phyloP scores from a whole-genome alignment of 2,329 filamentous ascomycete species.

The Cladorrhinum sp. region DNA sequence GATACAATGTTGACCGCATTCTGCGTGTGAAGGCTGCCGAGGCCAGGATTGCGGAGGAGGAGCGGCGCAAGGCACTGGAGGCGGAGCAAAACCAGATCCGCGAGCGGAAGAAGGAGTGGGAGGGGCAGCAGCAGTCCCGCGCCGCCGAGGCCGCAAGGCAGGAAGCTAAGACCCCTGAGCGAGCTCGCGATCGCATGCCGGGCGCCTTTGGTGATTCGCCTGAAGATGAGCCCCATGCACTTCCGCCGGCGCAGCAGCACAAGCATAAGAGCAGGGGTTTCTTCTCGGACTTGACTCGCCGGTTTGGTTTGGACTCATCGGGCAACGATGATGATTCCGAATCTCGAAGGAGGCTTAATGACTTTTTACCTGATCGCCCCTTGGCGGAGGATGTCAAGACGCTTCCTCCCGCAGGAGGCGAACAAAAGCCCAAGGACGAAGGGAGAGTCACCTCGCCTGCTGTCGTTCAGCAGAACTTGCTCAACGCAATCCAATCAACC shows the following conservation, averaged over 20 bases:
- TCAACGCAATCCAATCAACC: slow-evolving; percentile 75
- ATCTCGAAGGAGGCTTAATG: slow-evolving; percentile 42
- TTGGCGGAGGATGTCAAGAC: slow-evolving; percentile 1
- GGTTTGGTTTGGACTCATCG: slow-evolving; percentile 61
- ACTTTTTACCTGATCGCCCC: slow-evolving; percentile 40
- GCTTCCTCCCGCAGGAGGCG: neutral
- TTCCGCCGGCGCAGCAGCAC: slow-evolving; percentile 34
- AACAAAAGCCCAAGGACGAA: slow-evolving; percentile 36
- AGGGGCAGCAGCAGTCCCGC: slow-evolving; percentile 45
- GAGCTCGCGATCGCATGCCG: slow-evolving; percentile 56
- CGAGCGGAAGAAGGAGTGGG: slow-evolving; percentile 49
- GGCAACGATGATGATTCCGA: slow-evolving; percentile 34
- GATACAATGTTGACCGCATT: slow-evolving; percentile 96
- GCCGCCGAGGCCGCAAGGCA: slow-evolving; percentile 39
- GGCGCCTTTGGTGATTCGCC: slow-evolving; percentile 70
- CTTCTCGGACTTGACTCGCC: slow-evolving; percentile 65
- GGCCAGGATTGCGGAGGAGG: slow-evolving; percentile 79
- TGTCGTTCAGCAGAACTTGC: slow-evolving; percentile 65
- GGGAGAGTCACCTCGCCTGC: slow-evolving; percentile 58
- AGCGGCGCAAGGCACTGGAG: slow-evolving; percentile 70
- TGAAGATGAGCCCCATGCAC: slow-evolving; percentile 39
- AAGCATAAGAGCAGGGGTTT: slow-evolving; percentile 51
- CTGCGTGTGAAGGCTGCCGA: slow-evolving; percentile 84
- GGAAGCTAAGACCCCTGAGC: slow-evolving; percentile 40
- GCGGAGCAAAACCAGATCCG: slow-evolving; percentile 68